Base-by-base conservation (phyloP, 1,284 basidiomycete genomes). In the Singerocomus rubriflavus region DNA sequence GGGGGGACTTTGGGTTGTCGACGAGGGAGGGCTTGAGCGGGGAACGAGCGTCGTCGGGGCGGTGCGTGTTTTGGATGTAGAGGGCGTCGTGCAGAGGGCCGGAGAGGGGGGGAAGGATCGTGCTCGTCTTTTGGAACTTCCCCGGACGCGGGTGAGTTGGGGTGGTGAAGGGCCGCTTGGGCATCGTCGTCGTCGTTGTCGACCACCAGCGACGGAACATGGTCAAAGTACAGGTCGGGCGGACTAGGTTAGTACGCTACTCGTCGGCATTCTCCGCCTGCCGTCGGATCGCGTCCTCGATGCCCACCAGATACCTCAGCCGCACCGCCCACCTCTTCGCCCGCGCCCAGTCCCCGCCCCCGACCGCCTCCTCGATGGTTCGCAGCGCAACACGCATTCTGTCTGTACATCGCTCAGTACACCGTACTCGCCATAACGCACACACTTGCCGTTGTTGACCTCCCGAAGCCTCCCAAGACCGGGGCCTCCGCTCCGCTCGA, bases 281-380 rank as follows among this genome's bases (percentile, higher is more conserved):
- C 1, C 65, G 76, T 53, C 74, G 76, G 5, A 82, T 86, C 6
- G 93, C 91, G 11, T 76, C 71, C 35, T 82, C 77, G 21, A 95
- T 83, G n/a, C 85, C 82, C 46, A 82, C 72, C 64, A 91, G 71
- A 65, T 95, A 97, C 59, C 84, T 82, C 26, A 96, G 75, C 59
- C 85, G 77, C 26, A 93, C 79, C 12, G 87, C 79, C 10, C 80
- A 78, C 14, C 67, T 65, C 64, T 82, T 85, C 0, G 81, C 85
- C 2, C 68, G 62, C 7, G 66, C 62, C 79, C 91, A 85, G 44
- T 87, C 75, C 29, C 74, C 68, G 16, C 65, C 55, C 1, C 69
- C 76, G 10, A 92, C 81, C 1, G 83, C 71, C 0, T 53, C 56
- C 49, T 78, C 73, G 32, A 95, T 71, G 27, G 73, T 66, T 2